Evolutionary conservation across 208 protist genomes (phyloP).

Genomic region (Naegleria fowleri): DNA sequence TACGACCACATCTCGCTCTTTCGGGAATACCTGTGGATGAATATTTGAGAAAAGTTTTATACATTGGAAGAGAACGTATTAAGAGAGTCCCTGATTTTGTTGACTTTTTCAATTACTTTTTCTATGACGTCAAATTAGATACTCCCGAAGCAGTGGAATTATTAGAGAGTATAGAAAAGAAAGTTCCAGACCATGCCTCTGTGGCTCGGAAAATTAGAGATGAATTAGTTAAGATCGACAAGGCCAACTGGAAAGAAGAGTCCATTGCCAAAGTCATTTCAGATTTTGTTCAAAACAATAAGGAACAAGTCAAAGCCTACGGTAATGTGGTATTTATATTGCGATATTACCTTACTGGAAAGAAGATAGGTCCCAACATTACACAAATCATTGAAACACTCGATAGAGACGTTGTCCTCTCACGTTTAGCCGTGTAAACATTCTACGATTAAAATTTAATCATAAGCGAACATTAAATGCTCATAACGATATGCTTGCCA

Average conservation of each 20-base stretch:
- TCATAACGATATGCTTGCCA: too few relatives aligned
- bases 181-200: not conserved
- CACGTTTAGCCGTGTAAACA: not conserved
- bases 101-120: slow-evolving; percentile 2
- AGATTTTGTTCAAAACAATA: not conserved
- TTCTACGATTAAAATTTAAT: too few relatives aligned
- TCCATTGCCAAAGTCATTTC: not conserved
- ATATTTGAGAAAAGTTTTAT: slow-evolving; percentile 2
- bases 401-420: not conserved
- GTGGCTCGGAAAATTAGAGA: not conserved
- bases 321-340: not conserved
- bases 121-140: not conserved
- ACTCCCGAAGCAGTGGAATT: not conserved
- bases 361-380: not conserved
- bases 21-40: not conserved
- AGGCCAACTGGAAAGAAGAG: not conserved
- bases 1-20: not conserved
- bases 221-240: not conserved
- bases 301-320: not conserved
- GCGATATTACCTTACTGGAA: not conserved
- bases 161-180: not conserved
- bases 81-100: not conserved
- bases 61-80: not conserved
- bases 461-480: too few relatives aligned
- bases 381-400: not conserved